Conservation (phyloP, 208 protist species). For the Perkinsela sp. region DNA sequence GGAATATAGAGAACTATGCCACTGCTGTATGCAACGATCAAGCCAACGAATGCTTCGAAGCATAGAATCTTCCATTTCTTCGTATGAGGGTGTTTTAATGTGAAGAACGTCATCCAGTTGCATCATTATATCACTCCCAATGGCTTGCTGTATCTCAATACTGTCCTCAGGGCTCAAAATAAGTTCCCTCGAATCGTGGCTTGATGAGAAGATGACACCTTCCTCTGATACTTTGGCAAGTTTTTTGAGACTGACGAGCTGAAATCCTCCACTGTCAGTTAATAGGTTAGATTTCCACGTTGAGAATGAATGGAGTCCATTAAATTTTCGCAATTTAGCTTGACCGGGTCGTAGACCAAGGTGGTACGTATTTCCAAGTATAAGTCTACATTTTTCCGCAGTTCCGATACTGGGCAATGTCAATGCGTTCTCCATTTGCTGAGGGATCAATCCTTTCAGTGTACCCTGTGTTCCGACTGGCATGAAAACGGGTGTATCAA, state of each 20-base stretch:
- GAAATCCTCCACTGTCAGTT: conserved; percentile 91
- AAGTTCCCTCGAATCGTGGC: conserved; percentile 73
- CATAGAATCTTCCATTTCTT: conserved; percentile 79
- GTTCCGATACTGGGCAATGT: conserved; percentile 17
- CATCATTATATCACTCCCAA: conserved; percentile 98
- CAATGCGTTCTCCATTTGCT: conserved; percentile 69
- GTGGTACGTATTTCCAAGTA: conserved; percentile 96
- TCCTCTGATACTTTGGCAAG: conserved; percentile 89
- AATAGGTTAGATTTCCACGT: conserved; percentile 78
- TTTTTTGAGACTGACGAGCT: conserved; percentile 90
- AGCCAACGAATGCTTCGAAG: conserved; percentile 85
- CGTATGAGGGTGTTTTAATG: conserved; percentile 29
- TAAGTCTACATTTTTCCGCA: conserved; percentile 19
- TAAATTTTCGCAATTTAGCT: conserved; percentile 50
- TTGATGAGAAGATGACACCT: conserved; percentile 92
- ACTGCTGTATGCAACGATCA: conserved; percentile 68
- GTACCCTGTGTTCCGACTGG: conserved; percentile 88
- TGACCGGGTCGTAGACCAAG: conserved; percentile 74
- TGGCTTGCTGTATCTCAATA: conserved; percentile 89
- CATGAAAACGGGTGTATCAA: conserved; percentile 88
- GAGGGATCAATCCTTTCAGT: conserved; percentile 75
- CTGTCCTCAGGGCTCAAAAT: conserved; percentile 88
- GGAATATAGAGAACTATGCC: conserved; percentile 48
- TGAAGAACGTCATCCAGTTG: conserved; percentile 89
- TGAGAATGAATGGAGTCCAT: conserved; percentile 86